Base-by-base conservation (phyloP, 73 alveolate species). In the Durusdinium trenchii region DNA sequence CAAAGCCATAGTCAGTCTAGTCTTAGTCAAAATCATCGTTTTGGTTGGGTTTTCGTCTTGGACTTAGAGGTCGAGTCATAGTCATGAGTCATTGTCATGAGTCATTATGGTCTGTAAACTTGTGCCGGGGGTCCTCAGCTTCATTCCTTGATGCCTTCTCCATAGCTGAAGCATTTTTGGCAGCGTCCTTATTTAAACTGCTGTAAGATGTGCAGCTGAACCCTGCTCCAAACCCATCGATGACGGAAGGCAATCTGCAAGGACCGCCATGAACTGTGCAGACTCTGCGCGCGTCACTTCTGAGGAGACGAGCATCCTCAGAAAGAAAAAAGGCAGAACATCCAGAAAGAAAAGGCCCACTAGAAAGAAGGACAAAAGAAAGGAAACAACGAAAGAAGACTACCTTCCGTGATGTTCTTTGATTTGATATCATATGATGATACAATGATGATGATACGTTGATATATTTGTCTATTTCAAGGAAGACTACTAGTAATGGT, bases 171-270 rank as follows among this genome's bases (percentile, higher is more conserved):
- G 84, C 84, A 28, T 57, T 86, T 4, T 42, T 61, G 48, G 42
- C 28, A 1, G 95, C 83, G 48, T 86, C 67, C 57, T 60, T 57
- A 64, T 86, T 86, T 45, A 86, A 28, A 5, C 6, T 35, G 38
- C 85, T 61, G 95, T 86, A 86, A 16, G n/a, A 1, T 0, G 95
- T 86, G 84, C 95, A 86, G 9, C 51, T 20, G 71, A 86, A 86
- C 14, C 95, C 95, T 3, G 95, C 95, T 0, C 95, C 95, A 20
- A 86, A 86, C 7, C 84, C 95, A 26, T 42, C 76, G 20, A 86
- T 0, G 2, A 7, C 4, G 0, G 45, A 5, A 10, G 82, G 95
- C 45, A 86, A 67, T 3, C 14, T 16, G 84, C 95, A 86, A 5
- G 14, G 7, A 30, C 7, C 36, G 1, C 43, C 57, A 42, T 86